Base-by-base conservation (phyloP, 2,329 filamentous ascomycete species). In the Pseudogymnoascus verrucosus region DNA sequence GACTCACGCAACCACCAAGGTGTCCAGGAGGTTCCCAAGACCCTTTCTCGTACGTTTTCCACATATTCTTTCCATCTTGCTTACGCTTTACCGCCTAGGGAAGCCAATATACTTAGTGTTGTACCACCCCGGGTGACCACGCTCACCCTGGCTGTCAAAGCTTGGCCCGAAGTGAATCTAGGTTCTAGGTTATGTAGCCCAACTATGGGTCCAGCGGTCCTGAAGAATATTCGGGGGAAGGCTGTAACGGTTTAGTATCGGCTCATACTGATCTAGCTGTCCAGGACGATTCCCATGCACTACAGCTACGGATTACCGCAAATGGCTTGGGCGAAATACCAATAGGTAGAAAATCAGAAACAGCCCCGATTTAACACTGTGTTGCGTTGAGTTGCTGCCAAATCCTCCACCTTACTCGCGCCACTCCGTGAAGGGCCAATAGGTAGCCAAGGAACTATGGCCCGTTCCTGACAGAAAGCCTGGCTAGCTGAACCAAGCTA, bases 401-500 rank as follows among this genome's bases (percentile, higher is more conserved):
- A 57, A 57, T 34, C n/a, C 51, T 57, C 21, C 51, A 12, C 51
- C 51, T 57, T 57, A 36, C 51, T 36, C 16, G 28, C 34, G 51
- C 28, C 51, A 26, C 28, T 57, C 19, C 34, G 51, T 16, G 16
- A 57, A 57, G n/a, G 16, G 16, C 42, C 28, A 57, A 34, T 34
- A 31, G 51, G 6, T 57, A 36, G 51, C 28, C 51, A 57, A 57
- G 51, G 16, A 57, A 57, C 51, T 57, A 11, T 57, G 51, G 51
- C 51, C 51, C 16, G 16, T 57, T 57, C 51, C 51, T 57, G n/a
- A 21, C 51, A 21, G 51, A 8, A 4, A 57, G 51, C 51, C 51
- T 57, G 51, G 16, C 51, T 21, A 57, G 51, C 51, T 57, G 51
- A 57, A 57, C 51, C 28, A 36, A 57, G 10, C 51, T 28, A 57